These are phyloP conservation scores for Teratosphaeria gauchensis DNA, from an alignment of 2,329 filamentous ascomycete species.

Conservation along the genomic window DNA sequence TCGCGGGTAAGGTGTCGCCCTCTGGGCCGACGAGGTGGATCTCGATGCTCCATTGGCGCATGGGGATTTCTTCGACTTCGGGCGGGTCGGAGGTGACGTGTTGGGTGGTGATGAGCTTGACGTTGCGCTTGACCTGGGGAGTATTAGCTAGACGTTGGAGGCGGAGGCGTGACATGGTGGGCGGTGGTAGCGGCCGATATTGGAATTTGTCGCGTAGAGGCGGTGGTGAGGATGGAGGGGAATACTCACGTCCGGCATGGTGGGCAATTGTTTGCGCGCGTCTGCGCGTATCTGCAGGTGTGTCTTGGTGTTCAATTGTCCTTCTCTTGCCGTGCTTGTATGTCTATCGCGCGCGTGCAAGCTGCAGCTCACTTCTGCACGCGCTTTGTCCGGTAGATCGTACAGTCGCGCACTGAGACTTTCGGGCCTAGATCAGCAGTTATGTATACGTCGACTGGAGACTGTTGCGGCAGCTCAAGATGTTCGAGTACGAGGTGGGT, in stretches of 20 bases:
- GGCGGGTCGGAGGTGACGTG: slow-evolving; percentile 49
- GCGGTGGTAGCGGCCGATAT: neutral
- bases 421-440: neutral
- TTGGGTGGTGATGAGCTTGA: slow-evolving; percentile 71
- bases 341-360: neutral
- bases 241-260: slow-evolving; percentile 1
- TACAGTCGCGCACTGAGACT: neutral
- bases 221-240: neutral
- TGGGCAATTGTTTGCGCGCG: neutral
- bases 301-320: neutral
- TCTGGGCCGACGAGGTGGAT: slow-evolving; percentile 76
- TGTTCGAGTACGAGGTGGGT: neutral
- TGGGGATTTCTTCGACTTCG: slow-evolving; percentile 77
- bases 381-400: neutral
- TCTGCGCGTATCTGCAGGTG: neutral
- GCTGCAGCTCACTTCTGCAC: neutral
- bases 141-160: neutral
- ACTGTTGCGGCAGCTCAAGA: neutral
- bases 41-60: slow-evolving; percentile 85
- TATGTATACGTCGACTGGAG: neutral
- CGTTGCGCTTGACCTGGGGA: slow-evolving; percentile 62
- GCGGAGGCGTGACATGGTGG: neutral
- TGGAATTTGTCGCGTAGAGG: neutral
- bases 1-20: slow-evolving; percentile 73
- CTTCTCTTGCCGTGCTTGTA: neutral